Evolutionary conservation across 345 rosid species (phyloP), one percentile per base, ranked within the genome.

Genomic region (Leavenworthia alabamica): DNA sequence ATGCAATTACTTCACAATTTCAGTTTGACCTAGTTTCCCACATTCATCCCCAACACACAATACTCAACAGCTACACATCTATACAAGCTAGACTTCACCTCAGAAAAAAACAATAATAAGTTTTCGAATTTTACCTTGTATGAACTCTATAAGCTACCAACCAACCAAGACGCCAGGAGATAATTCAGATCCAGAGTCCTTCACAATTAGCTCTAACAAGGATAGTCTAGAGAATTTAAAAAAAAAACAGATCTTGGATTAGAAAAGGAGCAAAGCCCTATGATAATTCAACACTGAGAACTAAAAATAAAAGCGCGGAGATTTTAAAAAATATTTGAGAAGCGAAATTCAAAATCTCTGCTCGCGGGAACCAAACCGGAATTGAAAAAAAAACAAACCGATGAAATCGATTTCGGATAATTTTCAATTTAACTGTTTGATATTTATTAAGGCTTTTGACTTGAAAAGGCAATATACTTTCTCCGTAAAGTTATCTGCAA

Each of bases 361-460:
- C n/a, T n/a, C n/a, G n/a, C n/a, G 11, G 48, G 39, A 71, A 71
- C 70, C 70, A 61, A 64, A 71, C 75, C 75, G 75, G 66, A 64
- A 50, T 5, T 9, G 40, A 1, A 20, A 20, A 20, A 20, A 20
- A 41, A 40, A 61, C 75, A 41, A n/a, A n/a, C n/a, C n/a, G n/a
- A 56, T 7, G 41, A 57, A 56, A n/a, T n/a, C n/a, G n/a, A n/a
- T n/a, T n/a, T n/a, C n/a, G n/a, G n/a, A n/a, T n/a, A n/a, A n/a
- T n/a, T n/a, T n/a, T n/a, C n/a, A n/a, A n/a, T n/a, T n/a, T n/a
- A n/a, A n/a, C n/a, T n/a, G n/a, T n/a, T n/a, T n/a, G n/a, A n/a
- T n/a, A n/a, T n/a, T n/a, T n/a, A n/a, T n/a, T n/a, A n/a, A n/a
- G n/a, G n/a, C n/a, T n/a, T n/a, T n/a, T n/a, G n/a, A n/a, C n/a